Percentiles rank a stretch among this genome's conserved stretches.
These are phyloP conservation scores for Penicillium canescens DNA, from an alignment of 495 filamentous ascomycete species.

Conservation along the genomic window DNA sequence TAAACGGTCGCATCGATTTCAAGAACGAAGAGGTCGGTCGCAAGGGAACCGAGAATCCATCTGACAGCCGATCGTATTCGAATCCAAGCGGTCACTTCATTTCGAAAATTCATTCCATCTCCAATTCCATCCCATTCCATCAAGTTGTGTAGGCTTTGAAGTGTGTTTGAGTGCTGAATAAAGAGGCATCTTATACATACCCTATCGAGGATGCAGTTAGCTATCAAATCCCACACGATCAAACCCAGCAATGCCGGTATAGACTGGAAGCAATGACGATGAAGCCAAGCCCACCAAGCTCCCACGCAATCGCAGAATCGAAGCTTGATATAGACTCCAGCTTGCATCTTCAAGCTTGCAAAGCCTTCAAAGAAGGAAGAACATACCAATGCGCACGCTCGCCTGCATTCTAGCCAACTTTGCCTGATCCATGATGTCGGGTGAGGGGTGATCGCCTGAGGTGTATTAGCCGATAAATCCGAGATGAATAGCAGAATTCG, in stretches of 20 bases:
- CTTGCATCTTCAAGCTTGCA: neutral
- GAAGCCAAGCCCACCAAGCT: neutral
- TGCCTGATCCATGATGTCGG: constrained; percentile 54
- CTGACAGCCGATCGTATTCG: neutral
- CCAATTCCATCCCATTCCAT: too few relatives aligned
- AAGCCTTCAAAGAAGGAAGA: constrained; percentile 5
- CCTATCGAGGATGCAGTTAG: constrained; percentile 19
- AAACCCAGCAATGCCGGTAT: neutral
- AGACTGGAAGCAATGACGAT: neutral
- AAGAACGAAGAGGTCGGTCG: too few relatives aligned
- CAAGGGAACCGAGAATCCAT: neutral
- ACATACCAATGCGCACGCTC: constrained; percentile 58
- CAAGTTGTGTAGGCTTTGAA: neutral
- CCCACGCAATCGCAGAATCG: constrained; percentile 2
- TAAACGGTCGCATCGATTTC: neutral
- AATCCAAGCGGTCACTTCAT: neutral
- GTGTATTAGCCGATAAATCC: constrained; percentile 17
- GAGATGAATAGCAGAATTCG: neutral
- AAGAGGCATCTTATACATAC: constrained; percentile 26
- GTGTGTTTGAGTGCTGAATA: neutral
- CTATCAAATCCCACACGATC: neutral
- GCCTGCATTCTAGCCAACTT: constrained; percentile 59
- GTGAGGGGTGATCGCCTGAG: constrained; percentile 27
- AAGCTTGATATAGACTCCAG: neutral
- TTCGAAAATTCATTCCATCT: constrained; percentile 2